Evolutionary conservation across 768 basidiomycete genomes (phyloP), one percentile per base, ranked within the genome.

Genomic region (Polyporus arcularius): DNA sequence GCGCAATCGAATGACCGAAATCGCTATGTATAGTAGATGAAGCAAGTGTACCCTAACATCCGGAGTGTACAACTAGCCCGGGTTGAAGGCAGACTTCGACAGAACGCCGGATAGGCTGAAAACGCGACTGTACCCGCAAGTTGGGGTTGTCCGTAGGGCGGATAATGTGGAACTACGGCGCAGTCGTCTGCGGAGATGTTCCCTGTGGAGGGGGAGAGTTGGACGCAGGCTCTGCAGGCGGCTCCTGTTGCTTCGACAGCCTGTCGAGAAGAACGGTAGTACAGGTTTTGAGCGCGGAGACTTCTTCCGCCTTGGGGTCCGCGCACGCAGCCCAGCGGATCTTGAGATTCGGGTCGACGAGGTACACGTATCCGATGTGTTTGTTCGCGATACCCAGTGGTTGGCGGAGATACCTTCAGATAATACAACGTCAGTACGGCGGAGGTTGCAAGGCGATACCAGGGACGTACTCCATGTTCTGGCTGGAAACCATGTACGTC

Each of bases 271-370:
- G 77, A 3, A 92, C 87, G 4, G 83, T 83, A 0, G 85, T 79
- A 67, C 92, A 93, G 42, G 76, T 85, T 72, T 88, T 79, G 55
- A 97, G 75, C 12, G 86, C 82, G 57, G 83, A 76, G 3, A 82
- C 78, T 72, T 98, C 96, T 61, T 92, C 86, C 3, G 73, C 69
- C 60, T 83, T 89, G 0, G 95, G 92, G 67, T 92, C 90, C 7
- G 89, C 94, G 65, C 94, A 91, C 10, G 86, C 96, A 1, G 90
- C 96, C 96, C 96, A 98, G 18, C 96, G 83, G 49, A 98, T 83
- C 72, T 86, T 91, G 61, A 87, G 71, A 60, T 92, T 85, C 72
- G 88, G 84, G 70, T 98, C 96, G 30, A 98, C 85, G 12, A 98
- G 79, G 69, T 90, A 98, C 14, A 96, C 88, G 70, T 96, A 97